Conservation (phyloP, 2,329 filamentous ascomycete species). For the Colletotrichum theobromicola region DNA sequence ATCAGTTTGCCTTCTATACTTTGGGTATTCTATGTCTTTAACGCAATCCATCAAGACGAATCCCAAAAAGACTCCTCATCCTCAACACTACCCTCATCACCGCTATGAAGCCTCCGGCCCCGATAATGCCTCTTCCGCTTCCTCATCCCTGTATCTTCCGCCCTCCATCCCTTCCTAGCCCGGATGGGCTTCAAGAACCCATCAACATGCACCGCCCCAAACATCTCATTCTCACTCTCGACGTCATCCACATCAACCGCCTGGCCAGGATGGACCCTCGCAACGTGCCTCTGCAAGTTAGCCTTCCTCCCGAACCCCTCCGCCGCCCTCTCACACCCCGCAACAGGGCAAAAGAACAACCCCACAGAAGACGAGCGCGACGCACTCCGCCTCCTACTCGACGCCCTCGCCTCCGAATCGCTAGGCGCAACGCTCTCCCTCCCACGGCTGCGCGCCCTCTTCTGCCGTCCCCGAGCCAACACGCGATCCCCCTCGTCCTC, state of each 20-base stretch:
- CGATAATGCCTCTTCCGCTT: conserved; percentile 20
- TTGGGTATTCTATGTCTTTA: neutral
- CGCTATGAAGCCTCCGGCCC: neutral
- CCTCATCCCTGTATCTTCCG: conserved; percentile 8
- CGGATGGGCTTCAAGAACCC: conserved; percentile 67
- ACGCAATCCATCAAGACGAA: neutral
- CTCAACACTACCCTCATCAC: neutral
- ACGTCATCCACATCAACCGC: conserved; percentile 39
- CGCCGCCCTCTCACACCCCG: conserved; percentile 38
- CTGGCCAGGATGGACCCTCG: conserved; percentile 42
- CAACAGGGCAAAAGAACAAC: conserved; percentile 41
- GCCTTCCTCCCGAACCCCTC: conserved; percentile 39
- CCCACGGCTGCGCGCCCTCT: conserved; percentile 25
- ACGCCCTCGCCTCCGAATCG: conserved; percentile 6
- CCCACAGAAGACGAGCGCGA: conserved; percentile 38
- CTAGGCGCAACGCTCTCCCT: conserved; percentile 25
- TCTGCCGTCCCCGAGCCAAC: neutral
- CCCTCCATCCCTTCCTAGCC: conserved; percentile 49
- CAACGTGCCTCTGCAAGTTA: conserved; percentile 44
- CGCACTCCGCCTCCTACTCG: conserved; percentile 25
- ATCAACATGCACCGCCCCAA: conserved; percentile 71
- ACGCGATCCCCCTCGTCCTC: neutral
- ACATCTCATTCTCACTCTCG: conserved; percentile 57
- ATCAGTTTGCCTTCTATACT: neutral
- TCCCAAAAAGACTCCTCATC: neutral